These are phyloP conservation scores for Corymbia citriodora DNA, from an alignment of 441 rosid species.

Conservation along the genomic window DNA sequence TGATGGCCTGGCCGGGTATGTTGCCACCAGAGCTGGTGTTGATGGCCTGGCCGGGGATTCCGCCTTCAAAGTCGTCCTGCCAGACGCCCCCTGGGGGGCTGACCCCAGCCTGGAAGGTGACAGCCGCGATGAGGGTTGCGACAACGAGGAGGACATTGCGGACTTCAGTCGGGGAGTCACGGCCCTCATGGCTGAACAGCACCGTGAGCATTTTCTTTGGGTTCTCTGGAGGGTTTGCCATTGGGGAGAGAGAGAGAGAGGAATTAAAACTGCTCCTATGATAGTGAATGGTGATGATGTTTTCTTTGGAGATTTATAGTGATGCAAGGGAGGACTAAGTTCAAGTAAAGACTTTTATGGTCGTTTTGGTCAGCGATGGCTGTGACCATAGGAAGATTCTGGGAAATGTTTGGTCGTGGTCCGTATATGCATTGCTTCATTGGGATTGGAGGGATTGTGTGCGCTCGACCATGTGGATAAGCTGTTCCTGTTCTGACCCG, in stretches of 20 bases:
- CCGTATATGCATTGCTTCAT: not conserved
- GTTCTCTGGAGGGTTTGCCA: not conserved
- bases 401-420: not conserved
- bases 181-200: not conserved
- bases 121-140: slow-evolving; percentile 1
- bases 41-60: not conserved
- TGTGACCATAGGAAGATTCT: not conserved
- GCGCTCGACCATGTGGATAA: not conserved
- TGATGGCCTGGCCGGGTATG: not conserved
- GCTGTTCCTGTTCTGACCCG: not conserved
- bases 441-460: not conserved
- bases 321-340: not conserved
- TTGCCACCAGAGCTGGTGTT: not conserved
- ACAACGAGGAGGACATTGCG: slow-evolving; percentile 5
- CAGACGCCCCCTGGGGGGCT: slow-evolving; percentile 18
- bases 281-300: not conserved
- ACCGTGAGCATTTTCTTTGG: not conserved
- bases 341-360: not conserved
- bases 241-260: not conserved
- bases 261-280: not conserved
- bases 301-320: not conserved
- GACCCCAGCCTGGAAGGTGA: slow-evolving; percentile 14
- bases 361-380: not conserved
- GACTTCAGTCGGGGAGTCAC: not conserved
- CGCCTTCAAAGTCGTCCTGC: not conserved